Evolutionary conservation across 805 yeast species (phyloP).

Genomic region (Candida argentea): DNA sequence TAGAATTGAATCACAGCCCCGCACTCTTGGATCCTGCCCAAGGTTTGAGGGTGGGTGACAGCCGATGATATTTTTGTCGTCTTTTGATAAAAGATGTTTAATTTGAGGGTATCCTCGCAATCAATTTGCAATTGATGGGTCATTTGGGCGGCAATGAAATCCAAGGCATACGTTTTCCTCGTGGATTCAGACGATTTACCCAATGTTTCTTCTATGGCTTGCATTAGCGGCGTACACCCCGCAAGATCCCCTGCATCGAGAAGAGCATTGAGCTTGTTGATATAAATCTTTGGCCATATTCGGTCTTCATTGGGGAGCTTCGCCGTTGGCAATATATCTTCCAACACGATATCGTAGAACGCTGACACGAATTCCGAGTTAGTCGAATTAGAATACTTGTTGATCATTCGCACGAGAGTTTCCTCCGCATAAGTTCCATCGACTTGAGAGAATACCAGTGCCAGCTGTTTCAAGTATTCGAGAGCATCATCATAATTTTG

Average conservation of each 20-base stretch:
- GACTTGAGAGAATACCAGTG: constrained; percentile 15
- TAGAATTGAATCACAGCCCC: constrained; percentile 62
- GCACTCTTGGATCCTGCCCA: constrained; percentile 69
- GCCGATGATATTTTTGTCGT: constrained; percentile 40
- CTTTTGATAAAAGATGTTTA: constrained; percentile 40
- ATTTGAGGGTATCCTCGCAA: constrained; percentile 20
- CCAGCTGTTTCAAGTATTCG: constrained; percentile 12
- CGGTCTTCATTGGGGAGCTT: constrained; percentile 7
- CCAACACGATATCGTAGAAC: constrained; percentile 22
- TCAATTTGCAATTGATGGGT: constrained; percentile 33
- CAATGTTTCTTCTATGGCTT: constrained; percentile 27
- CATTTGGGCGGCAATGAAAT: constrained; percentile 59
- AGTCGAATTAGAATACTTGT: constrained; percentile 19
- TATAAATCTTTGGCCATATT: constrained; percentile 34
- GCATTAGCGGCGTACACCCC: constrained; percentile 24
- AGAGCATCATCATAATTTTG: constrained; percentile 15
- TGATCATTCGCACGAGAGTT: constrained; percentile 25
- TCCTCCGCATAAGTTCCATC: constrained; percentile 30
- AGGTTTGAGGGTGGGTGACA: constrained; percentile 64
- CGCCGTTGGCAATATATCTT: constrained; percentile 11
- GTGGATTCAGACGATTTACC: constrained; percentile 33
- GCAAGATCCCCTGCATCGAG: constrained; percentile 19
- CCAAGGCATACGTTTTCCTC: constrained; percentile 41
- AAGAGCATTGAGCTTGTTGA: constrained; percentile 33
- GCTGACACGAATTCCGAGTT: constrained; percentile 18